Evolutionary conservation across 768 basidiomycete species (phyloP), one percentile per base, ranked within the genome.

Genomic region (Coprinopsis marcescibilis): DNA sequence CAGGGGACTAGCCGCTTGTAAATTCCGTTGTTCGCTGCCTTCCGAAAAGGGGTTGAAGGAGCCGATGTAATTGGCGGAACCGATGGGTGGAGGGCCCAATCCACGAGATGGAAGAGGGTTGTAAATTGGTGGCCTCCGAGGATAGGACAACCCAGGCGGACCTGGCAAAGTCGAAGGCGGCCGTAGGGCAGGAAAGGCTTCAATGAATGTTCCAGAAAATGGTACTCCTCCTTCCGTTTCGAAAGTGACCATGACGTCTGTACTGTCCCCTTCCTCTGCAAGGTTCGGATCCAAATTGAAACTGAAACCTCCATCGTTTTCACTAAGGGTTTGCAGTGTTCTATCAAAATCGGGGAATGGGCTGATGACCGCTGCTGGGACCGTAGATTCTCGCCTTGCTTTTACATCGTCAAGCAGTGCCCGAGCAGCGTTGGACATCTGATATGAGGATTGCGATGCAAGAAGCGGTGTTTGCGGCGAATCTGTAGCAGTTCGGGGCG

Each of bases 341-440:
- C 87, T 80, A 61, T 92, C 90, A 53, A 94, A 81, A 52, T 94
- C 91, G 8, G 91, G 92, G 75, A 94, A 94, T 10, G 88, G 79
- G 60, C 74, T 89, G 26, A 35, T 45, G 68, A 64, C 37, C 6
- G 70, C 57, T 10, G 63, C 51, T 12, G 71, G 57, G 17, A 71
- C 60, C 2, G 69, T 67, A 6, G 77, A 71, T 55, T 89, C 85
- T 36, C 89, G 76, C 26, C 89, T 72, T 17, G 79, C 79, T 58
- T 80, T 84, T 30, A 94, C 77, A 54, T 93, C 91, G 48, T 92
- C 88, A 37, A 94, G 70, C 37, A 94, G 72, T 1, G 86, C 88
- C 52, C 84, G 84, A 2, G 88, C 89, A 30, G 89, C 85, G 13
- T 73, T 85, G 0, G 91, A 92, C 72, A 92, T 88, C 57, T 92